A percentile compares a stretch with the other conserved stretches of the same genome.
These are phyloP conservation scores for Vitis hybrid DNA, from an alignment of 177 flowering plant genomes.

Conservation along the genomic window DNA sequence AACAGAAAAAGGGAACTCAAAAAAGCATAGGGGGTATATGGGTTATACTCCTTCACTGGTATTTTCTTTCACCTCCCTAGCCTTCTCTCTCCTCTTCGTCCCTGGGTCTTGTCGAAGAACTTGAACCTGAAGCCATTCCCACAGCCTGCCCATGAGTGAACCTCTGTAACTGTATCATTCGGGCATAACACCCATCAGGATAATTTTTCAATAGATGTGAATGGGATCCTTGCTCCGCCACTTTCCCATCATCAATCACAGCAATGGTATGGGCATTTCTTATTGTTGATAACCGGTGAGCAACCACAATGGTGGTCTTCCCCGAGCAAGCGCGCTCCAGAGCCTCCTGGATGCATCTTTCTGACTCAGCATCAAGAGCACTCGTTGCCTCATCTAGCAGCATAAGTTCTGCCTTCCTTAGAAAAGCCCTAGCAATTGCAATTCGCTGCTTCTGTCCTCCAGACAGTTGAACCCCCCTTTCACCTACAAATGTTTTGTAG, in stretches of 20 bases:
- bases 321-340: conserved; percentile 75
- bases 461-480: conserved; percentile 85
- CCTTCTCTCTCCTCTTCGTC: conserved; percentile 48
- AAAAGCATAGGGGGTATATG: conserved; percentile 16
- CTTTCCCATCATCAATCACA: conserved; percentile 96
- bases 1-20: conserved; percentile 15
- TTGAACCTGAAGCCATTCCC: conserved; percentile 55
- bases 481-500: conserved; percentile 85
- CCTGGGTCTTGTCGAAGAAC: conserved; percentile 39
- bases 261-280: conserved; percentile 85
- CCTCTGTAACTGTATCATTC: conserved; percentile 91
- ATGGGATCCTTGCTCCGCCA: conserved; percentile 92
- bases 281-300: conserved; percentile 86
- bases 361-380: conserved; percentile 94
- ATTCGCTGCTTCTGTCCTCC: conserved; percentile 97
- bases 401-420: conserved; percentile 74
- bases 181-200: conserved; percentile 86
- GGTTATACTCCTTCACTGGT: conserved; percentile 13
- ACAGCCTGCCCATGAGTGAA: conserved; percentile 64
- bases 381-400: conserved; percentile 97
- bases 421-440: conserved; percentile 79
- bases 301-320: conserved; percentile 79
- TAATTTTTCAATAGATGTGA: conserved; percentile 74
- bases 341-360: conserved; percentile 81
- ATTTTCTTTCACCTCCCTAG: conserved; percentile 8